A percentile compares a stretch with the other conserved stretches of the same genome.
Evolutionary conservation across 164 flowering plant species (phyloP).

Genomic region (Liriodendron chinense): DNA sequence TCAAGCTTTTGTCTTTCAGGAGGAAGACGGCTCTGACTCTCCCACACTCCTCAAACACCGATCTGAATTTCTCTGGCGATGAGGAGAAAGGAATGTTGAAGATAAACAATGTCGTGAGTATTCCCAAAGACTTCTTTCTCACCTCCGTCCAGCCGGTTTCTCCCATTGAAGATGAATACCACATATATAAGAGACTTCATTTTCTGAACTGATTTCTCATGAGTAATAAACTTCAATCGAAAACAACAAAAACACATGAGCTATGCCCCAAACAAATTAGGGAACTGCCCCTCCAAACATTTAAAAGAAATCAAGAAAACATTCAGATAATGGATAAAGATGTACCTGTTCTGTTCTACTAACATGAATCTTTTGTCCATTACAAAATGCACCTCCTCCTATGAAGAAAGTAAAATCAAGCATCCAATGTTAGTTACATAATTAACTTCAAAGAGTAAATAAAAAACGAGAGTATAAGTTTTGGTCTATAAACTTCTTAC

Average conservation of each 20-base stretch:
- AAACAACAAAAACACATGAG: slow-evolving; percentile 1
- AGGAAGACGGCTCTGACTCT: too few relatives aligned
- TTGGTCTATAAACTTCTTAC: slow-evolving; percentile 26
- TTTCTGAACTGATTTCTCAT: not conserved
- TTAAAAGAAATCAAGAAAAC: not conserved
- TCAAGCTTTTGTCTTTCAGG: too few relatives aligned
- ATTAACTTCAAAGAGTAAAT: slow-evolving; percentile 1
- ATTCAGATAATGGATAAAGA: not conserved
- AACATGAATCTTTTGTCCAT: slow-evolving; percentile 74
- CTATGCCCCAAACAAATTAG: not conserved
- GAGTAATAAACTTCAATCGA: not conserved
- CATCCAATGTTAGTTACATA: slow-evolving; percentile 2
- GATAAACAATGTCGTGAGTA: not conserved
- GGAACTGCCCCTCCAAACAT: not conserved
- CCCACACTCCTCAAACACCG: too few relatives aligned
- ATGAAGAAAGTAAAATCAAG: slow-evolving; percentile 6
- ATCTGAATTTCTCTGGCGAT: too few relatives aligned
- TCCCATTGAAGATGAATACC: not conserved
- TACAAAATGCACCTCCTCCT: slow-evolving; percentile 94
- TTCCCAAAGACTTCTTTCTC: not conserved
- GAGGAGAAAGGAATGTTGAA: too few relatives aligned
- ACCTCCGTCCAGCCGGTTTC: not conserved
- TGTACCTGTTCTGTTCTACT: slow-evolving; percentile 75
- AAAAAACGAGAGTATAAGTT: not conserved
- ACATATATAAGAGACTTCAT: not conserved